phyloP scores from a whole-genome alignment of 345 rosid species.

The Reutealis trisperma region DNA sequence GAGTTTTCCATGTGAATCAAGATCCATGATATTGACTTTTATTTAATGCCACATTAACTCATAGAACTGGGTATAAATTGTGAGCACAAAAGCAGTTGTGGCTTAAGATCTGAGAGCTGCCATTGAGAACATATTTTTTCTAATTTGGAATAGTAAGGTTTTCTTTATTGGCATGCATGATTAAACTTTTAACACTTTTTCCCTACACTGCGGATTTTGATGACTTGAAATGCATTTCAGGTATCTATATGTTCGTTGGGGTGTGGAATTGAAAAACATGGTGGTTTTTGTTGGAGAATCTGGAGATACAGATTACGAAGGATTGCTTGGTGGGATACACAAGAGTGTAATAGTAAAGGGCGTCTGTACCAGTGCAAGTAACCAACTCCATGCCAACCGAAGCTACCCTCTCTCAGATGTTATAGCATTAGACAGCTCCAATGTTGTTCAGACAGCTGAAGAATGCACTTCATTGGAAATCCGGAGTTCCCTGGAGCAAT shows the following conservation, averaged over 20 bases:
- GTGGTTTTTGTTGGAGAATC: slow-evolving; percentile 87
- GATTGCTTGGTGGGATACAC: slow-evolving; percentile 85
- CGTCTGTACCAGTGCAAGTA: slow-evolving; percentile 53
- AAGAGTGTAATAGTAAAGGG: slow-evolving; percentile 74
- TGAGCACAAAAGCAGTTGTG: not conserved
- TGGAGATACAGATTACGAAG: slow-evolving; percentile 97
- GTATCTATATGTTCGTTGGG: slow-evolving; percentile 93
- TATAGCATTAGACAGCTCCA: slow-evolving; percentile 66
- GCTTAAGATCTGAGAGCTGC: not conserved
- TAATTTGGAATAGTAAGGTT: not conserved
- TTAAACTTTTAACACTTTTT: not conserved
- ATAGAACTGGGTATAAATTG: not conserved
- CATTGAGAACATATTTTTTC: not conserved
- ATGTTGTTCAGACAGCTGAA: slow-evolving; percentile 52
- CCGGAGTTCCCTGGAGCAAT: slow-evolving; percentile 56
- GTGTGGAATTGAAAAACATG: slow-evolving; percentile 73
- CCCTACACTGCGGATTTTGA: not conserved
- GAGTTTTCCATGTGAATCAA: not conserved
- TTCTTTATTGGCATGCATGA: not conserved
- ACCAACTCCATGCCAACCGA: slow-evolving; percentile 59
- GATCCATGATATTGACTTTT: not conserved
- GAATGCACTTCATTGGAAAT: slow-evolving; percentile 47
- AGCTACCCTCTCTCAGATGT: slow-evolving; percentile 86
- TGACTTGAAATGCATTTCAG: slow-evolving; percentile 39
- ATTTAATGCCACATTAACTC: not conserved